Evolutionary conservation across 495 filamentous ascomycete genomes (phyloP), one percentile per base, ranked within the genome.

Genomic region (Xylona heveae): DNA sequence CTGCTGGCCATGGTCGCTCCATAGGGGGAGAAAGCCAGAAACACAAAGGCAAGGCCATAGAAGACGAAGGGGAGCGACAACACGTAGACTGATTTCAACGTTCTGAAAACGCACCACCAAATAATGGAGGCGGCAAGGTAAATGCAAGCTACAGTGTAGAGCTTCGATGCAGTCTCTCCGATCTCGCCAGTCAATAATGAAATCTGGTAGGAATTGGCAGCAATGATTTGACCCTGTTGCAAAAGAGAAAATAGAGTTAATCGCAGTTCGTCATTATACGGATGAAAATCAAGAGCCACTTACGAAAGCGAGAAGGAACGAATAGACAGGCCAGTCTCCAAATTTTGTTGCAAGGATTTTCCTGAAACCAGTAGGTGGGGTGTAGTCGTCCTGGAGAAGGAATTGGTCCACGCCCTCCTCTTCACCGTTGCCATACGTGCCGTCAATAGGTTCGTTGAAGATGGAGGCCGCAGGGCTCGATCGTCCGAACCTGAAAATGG

Each of bases 251-350:
- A n/a, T n/a, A n/a, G n/a, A n/a, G n/a, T n/a, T n/a, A n/a, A n/a
- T n/a, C n/a, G n/a, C n/a, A n/a, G n/a, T n/a, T n/a, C n/a, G n/a
- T n/a, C n/a, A n/a, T n/a, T 19, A 27, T 5, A 9, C n/a, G 13
- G 12, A 28, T 13, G 22, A 10, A 12, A 10, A 12, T 13, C 8
- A 30, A 14, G 4, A 30, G 9, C 4, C 26, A 43, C 47, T 45
- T 36, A 51, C 49, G 45, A 78, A 55, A 29, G 71, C 71, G n/a
- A 78, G 57, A 24, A 79, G 52, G 35, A 82, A 59, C 3, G 72
- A 66, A 49, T 82, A 82, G 6, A 80, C 38, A 0, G 76, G 76
- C 76, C 76, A 82, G 40, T 75, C 68, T 12, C 56, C 48, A 25
- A 59, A 36, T 15, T 52, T 49, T 34, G 40, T 42, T 35, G 45